Evolutionary conservation across 768 basidiomycete species (phyloP), one percentile per base, ranked within the genome.

Genomic region (Krasilnikovozyma curviuscula): DNA sequence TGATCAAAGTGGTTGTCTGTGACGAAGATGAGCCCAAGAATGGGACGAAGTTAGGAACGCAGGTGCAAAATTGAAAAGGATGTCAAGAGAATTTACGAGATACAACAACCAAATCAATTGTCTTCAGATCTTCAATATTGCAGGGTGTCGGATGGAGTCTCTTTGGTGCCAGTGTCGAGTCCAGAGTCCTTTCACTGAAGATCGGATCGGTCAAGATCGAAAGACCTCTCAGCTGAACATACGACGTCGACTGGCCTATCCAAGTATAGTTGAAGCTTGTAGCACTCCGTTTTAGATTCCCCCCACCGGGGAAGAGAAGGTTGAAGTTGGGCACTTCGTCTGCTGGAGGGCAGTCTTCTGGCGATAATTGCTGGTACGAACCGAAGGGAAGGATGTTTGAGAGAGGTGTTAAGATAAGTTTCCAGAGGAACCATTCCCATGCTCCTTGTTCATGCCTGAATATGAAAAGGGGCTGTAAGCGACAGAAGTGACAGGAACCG

Each of bases 151-250:
- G 59, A n/a, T 61, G 52, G 7, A 65, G 44, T 27, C 64, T 49
- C n/a, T 56, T 38, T 14, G 63, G 62, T 0, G 63, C 64, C 14
- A 62, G 44, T 13, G 56, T 32, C 13, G 54, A 59, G 14, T 54
- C 53, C 14, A 63, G 44, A 0, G 62, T 61, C 16, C 57, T 56
- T 39, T 63, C 52, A 6, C 46, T 48, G 41, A 66, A 56, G 30
- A 63, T 59, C 2, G 65, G 65, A 46, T 66, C 65, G 25, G 65
- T 66, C 23, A 66, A 54, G 28, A 66, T 59, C 21, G 55, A 49
- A 3, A 63, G 55, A 14, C 59, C 58, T 23, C 57, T 57, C 40
- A 66, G 55, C 24, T 64, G 64, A 13, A 64, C 60, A 46, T 60
- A 61, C 3, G 56, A 55, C 0, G 65, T 66, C 0, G 63, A 64